Evolutionary conservation across 257 asterid species (phyloP).

Genomic region (Solanum gracilifrons): DNA sequence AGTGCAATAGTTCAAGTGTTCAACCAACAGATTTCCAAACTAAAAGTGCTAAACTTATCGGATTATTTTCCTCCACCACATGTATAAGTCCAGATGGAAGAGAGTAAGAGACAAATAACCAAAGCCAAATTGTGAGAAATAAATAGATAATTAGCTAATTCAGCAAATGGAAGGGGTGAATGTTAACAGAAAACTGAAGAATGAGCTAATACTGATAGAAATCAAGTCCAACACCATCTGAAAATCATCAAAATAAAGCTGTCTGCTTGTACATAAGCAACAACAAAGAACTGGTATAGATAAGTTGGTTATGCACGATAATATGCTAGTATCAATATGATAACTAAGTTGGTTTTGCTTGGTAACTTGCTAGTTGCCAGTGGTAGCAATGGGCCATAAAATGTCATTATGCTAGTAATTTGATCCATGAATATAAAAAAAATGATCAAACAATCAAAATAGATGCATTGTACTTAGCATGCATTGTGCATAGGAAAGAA

Average conservation of each 20-base stretch:
- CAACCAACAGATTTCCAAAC: background rate
- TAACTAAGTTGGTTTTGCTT: background rate
- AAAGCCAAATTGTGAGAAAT: background rate
- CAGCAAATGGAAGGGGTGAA: background rate
- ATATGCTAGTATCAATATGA: background rate
- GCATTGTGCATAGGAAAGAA: background rate
- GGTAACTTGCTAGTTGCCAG: background rate
- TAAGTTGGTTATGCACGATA: background rate
- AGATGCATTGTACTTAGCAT: background rate
- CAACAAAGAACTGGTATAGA: background rate
- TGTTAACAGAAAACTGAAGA: background rate
- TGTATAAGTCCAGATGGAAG: background rate
- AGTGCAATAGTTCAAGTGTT: background rate
- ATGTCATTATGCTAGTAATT: background rate
- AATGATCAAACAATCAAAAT: background rate
- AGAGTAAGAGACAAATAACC: background rate
- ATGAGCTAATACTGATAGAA: background rate
- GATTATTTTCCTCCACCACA: background rate
- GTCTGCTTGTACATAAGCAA: background rate
- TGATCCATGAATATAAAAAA: background rate
- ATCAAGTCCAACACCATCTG: background rate
- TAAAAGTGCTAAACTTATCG: background rate
- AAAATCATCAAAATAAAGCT: background rate
- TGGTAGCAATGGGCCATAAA: background rate
- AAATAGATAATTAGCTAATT: background rate